Evolutionary conservation across 73 alveolate species (phyloP).

Genomic region (Effrenium voratum): DNA sequence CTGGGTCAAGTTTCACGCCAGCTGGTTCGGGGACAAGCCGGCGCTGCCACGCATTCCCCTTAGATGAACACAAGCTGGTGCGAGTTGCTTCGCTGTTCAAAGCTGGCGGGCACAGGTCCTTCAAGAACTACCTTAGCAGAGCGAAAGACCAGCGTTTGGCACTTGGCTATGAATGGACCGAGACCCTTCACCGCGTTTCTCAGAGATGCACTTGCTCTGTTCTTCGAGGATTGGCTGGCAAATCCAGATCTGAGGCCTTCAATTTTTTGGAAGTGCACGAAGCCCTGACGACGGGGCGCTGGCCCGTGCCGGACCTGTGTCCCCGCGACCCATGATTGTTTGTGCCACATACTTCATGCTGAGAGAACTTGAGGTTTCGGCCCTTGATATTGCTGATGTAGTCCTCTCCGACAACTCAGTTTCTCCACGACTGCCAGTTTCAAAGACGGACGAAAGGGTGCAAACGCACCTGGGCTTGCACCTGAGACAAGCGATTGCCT

Average conservation of each 20-base stretch:
- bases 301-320: not conserved
- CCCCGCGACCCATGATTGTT: not conserved
- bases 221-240: not conserved
- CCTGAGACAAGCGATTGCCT: not conserved
- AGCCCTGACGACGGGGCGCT: not conserved
- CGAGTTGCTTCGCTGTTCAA: not conserved
- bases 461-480: not conserved
- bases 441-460: conserved; percentile 17
- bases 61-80: not conserved
- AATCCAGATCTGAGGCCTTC: not conserved
- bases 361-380: not conserved
- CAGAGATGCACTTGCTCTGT: not conserved
- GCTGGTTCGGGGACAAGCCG: not conserved
- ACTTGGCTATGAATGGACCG: not conserved
- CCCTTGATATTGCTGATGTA: not conserved
- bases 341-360: not conserved
- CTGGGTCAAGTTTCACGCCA: not conserved
- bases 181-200: not conserved
- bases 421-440: not conserved
- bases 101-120: not conserved
- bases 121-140: not conserved
- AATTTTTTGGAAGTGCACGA: not conserved
- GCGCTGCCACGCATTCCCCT: not conserved
- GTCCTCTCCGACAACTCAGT: not conserved
- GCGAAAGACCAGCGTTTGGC: not conserved